phyloP scores from a whole-genome alignment of 257 asterid species.

The Plantago major region DNA sequence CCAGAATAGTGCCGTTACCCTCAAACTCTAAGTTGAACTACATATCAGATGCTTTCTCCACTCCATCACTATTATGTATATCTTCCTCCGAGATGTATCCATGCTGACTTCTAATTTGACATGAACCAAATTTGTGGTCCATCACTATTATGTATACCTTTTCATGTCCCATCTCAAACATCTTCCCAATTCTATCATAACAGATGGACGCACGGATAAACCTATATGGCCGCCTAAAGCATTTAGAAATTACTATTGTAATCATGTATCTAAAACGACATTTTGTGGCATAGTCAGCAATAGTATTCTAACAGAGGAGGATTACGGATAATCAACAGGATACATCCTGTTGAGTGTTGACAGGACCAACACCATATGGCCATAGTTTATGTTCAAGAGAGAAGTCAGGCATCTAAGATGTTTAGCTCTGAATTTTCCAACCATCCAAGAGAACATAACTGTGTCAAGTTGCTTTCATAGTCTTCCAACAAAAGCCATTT shows the following conservation, averaged over 20 bases:
- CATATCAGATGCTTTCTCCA: not conserved
- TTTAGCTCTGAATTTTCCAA: conserved; percentile 11
- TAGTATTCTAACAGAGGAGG: not conserved
- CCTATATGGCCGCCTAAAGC: not conserved
- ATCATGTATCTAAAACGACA: not conserved
- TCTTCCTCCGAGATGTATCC: not conserved
- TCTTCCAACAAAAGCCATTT: conserved; percentile 1
- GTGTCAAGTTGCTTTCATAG: no score
- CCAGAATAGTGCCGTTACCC: not conserved
- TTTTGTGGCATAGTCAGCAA: conserved; percentile 7
- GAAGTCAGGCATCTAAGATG: no score
- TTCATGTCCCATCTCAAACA: not conserved
- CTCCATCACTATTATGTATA: not conserved
- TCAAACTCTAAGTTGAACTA: not conserved
- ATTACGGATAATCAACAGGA: conserved; percentile 5
- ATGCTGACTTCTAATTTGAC: not conserved
- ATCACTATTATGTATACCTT: not conserved
- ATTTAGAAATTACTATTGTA: conserved; percentile 9
- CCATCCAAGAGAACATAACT: not conserved
- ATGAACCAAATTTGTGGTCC: not conserved
- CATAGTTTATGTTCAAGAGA: conserved; percentile 3
- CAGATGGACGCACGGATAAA: not conserved
- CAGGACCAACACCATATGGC: conserved; percentile 7
- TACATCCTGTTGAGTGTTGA: not conserved
- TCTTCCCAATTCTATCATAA: not conserved